Base-by-base conservation (phyloP, 2,329 filamentous ascomycete genomes). In the Pseudopyrenochaeta lycopersici region DNA sequence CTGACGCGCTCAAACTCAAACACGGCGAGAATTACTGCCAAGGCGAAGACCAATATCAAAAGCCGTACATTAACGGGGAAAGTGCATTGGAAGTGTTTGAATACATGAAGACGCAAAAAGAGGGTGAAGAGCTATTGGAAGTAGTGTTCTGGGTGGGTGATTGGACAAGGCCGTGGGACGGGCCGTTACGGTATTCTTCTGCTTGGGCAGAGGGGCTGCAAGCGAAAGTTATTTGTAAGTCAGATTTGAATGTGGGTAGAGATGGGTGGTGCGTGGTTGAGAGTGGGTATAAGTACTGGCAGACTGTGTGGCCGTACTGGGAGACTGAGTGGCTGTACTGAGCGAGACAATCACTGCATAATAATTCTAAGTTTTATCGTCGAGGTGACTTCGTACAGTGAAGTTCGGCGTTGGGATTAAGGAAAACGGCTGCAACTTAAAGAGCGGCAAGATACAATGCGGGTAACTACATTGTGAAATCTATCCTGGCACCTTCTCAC, bases 141-240 rank as follows among this genome's bases (percentile, higher is more conserved):
- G 49, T 58, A 1, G 62, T 47, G 0, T 62, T 66, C 31, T 57
- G 45, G 20, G 42, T 46, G 2, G 62, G 62, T 3, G 58, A 65
- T 18, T 66, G 55, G 57, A 30, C 20, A 1, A 27, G 35, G 31
- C 21, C 43, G 1, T 47, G 46, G 40, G 45, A 52, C n/a, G 47
- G 49, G 7, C 36, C 49, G 2, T 31, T 46, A 4, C 23, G 9
- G n/a, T 39, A 50, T 17, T 18, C 17, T n/a, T 30, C 38, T 17
- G 15, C 20, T n/a, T 60, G 45, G 46, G n/a, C 48, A 18, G 50
- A 55, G 6, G 48, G 46, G 7, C 44, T 18, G 31, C 36, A 32
- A 21, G 47, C 29, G 1, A 53, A 55, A 27, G 54, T 59, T 23
- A 27, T 27, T 10, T 67, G 64, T 43, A 40, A 39, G 6, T 23